These are phyloP conservation scores for Trichosporon inkin DNA, from an alignment of 1,284 basidiomycete species.

Conservation along the genomic window DNA sequence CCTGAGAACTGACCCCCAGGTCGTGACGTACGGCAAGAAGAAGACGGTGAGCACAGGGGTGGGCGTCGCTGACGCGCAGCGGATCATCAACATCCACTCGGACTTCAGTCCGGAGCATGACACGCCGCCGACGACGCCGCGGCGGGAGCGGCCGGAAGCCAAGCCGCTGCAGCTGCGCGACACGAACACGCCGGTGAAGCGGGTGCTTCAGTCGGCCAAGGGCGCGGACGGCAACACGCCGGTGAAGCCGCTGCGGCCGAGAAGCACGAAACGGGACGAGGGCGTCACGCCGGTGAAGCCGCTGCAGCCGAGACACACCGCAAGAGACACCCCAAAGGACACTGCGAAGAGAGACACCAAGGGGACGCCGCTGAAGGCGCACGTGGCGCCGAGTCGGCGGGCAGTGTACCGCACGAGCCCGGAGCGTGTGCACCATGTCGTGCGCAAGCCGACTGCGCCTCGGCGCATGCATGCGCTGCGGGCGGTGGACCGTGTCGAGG, in stretches of 20 bases:
- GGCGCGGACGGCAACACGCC: too few species aligned
- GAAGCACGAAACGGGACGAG: too few species aligned
- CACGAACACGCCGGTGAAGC: not conserved
- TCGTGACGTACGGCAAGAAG: constrained; percentile 46
- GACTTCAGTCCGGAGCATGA: constrained; percentile 26
- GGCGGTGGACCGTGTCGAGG: not conserved
- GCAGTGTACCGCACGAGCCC: constrained; percentile 1
- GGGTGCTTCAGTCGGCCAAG: too few species aligned
- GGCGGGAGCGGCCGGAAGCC: not conserved
- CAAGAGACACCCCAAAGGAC: not conserved
- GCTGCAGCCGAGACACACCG: too few species aligned
- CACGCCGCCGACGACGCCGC: not conserved
- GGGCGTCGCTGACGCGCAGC: constrained; percentile 20
- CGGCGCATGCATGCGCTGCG: not conserved
- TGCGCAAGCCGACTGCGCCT: not conserved
- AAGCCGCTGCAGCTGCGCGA: not conserved
- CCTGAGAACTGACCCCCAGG: constrained; percentile 27
- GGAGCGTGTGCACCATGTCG: not conserved
- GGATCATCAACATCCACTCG: constrained; percentile 39
- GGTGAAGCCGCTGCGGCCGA: too few species aligned
- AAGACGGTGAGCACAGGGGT: constrained; percentile 30
- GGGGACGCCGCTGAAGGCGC: not conserved
- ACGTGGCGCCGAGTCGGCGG: not conserved
- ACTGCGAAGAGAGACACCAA: not conserved
- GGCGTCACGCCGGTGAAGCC: too few species aligned